Evolutionary conservation across 805 yeast species (phyloP).

Genomic region (Ogataea ganodermae): DNA sequence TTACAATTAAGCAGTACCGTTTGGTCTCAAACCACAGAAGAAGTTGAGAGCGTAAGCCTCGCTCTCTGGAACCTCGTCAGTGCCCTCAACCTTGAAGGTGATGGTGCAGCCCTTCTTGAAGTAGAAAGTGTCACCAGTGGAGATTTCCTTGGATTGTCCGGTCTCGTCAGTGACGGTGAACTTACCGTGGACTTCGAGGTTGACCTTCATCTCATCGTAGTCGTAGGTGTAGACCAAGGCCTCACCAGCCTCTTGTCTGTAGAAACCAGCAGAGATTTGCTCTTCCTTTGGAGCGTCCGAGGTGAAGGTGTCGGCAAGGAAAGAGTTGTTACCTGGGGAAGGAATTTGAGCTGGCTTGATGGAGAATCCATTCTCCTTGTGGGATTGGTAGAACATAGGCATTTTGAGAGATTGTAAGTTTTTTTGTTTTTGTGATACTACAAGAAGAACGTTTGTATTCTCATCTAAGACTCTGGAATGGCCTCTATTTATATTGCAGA

Average conservation of each 20-base stretch:
- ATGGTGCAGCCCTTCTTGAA: slow-evolving; percentile 69
- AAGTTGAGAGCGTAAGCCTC: slow-evolving; percentile 64
- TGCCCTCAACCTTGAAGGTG: slow-evolving; percentile 54
- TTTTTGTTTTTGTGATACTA: background rate
- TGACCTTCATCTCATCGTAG: slow-evolving; percentile 71
- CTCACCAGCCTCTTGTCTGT: slow-evolving; percentile 67
- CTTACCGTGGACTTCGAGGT: slow-evolving; percentile 67
- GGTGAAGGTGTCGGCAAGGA: slow-evolving; percentile 65
- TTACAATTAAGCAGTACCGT: slow-evolving; percentile 33
- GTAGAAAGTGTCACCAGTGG: slow-evolving; percentile 69
- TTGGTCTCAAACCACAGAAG: slow-evolving; percentile 62
- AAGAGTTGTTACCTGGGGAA: slow-evolving; percentile 67
- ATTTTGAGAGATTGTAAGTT: slow-evolving; percentile 36
- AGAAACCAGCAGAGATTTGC: slow-evolving; percentile 67
- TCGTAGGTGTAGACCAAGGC: slow-evolving; percentile 66
- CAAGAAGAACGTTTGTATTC: background rate
- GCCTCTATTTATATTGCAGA: slow-evolving; percentile 12
- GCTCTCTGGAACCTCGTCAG: slow-evolving; percentile 33
- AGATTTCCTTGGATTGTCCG: slow-evolving; percentile 56
- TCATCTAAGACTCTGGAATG: background rate
- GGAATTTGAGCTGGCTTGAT: slow-evolving; percentile 60
- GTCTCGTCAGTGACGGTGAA: slow-evolving; percentile 63
- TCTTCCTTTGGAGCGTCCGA: slow-evolving; percentile 61
- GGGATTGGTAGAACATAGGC: slow-evolving; percentile 58
- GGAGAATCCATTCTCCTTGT: slow-evolving; percentile 49